Evolutionary conservation across 2,329 filamentous ascomycete genomes (phyloP).

Genomic region (Claviceps cyperi): DNA sequence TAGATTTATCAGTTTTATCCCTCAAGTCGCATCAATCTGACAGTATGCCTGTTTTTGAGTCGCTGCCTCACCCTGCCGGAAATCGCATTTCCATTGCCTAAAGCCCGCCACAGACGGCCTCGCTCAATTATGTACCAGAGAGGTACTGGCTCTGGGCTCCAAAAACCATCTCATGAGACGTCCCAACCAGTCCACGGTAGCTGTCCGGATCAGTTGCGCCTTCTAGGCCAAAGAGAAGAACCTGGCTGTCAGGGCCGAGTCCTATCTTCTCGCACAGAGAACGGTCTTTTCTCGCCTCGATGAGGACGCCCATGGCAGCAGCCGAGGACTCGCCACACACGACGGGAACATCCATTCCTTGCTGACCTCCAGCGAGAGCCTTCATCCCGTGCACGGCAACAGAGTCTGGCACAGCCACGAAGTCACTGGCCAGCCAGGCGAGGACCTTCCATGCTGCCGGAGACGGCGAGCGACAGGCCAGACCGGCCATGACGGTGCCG

Average conservation of each 20-base stretch:
- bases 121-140: neutral
- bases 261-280: slow-evolving; percentile 4
- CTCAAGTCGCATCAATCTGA: too few relatives aligned
- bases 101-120: too few relatives aligned
- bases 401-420: slow-evolving; percentile 6
- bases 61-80: too few relatives aligned
- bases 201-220: slow-evolving; percentile 7
- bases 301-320: slow-evolving; percentile 6
- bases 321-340: slow-evolving; percentile 8
- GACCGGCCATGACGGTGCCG: slow-evolving; percentile 7
- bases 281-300: neutral
- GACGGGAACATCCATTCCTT: slow-evolving; percentile 5
- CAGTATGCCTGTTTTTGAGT: too few relatives aligned
- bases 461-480: slow-evolving; percentile 7
- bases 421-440: slow-evolving; percentile 8
- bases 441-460: slow-evolving; percentile 9
- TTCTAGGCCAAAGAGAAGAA: slow-evolving; percentile 7
- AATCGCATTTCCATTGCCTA: too few relatives aligned
- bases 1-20: too few relatives aligned
- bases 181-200: slow-evolving; percentile 6
- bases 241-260: slow-evolving; percentile 4
- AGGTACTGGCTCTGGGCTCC: slow-evolving; percentile 2
- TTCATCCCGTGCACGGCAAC: slow-evolving; percentile 7
- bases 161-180: slow-evolving; percentile 4
- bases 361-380: slow-evolving; percentile 3